Evolutionary conservation across 257 asterid species (phyloP).

Genomic region (Cinchona pubescens): DNA sequence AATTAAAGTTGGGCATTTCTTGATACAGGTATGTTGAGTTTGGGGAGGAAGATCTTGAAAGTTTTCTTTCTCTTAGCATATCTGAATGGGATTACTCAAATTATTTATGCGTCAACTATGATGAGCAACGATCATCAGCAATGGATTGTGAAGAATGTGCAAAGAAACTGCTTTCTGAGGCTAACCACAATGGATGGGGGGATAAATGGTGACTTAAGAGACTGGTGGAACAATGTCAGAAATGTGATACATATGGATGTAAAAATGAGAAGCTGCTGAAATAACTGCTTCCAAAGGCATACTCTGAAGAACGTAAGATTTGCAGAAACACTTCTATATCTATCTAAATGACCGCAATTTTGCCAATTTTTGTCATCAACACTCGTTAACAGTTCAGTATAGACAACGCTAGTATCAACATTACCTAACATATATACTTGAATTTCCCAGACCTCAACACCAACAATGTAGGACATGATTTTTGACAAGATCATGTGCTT

Average conservation of each 20-base stretch:
- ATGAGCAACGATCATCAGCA: not conserved
- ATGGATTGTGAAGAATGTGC: not conserved
- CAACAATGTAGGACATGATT: too few species aligned
- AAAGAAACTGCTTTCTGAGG: not conserved
- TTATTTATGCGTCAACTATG: not conserved
- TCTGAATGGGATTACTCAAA: not conserved
- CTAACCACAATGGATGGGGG: constrained; percentile 6
- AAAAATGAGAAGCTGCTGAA: not conserved
- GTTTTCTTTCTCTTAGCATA: not conserved
- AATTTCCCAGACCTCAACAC: too few species aligned
- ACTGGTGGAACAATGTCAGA: not conserved
- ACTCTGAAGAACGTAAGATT: not conserved
- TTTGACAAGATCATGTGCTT: too few species aligned
- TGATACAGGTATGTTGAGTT: not conserved
- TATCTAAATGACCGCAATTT: too few species aligned
- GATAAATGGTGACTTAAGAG: constrained; percentile 1
- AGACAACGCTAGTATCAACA: too few species aligned
- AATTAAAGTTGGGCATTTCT: not conserved
- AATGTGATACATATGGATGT: not conserved
- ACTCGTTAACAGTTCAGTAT: too few species aligned
- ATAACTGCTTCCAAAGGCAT: too few species aligned
- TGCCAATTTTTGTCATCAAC: too few species aligned
- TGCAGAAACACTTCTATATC: not conserved
- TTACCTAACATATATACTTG: too few species aligned
- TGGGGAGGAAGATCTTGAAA: constrained; percentile 6